Evolutionary conservation across 352 stramenopile genomes (phyloP).

Genomic region (Globisporangium nodosum): DNA sequence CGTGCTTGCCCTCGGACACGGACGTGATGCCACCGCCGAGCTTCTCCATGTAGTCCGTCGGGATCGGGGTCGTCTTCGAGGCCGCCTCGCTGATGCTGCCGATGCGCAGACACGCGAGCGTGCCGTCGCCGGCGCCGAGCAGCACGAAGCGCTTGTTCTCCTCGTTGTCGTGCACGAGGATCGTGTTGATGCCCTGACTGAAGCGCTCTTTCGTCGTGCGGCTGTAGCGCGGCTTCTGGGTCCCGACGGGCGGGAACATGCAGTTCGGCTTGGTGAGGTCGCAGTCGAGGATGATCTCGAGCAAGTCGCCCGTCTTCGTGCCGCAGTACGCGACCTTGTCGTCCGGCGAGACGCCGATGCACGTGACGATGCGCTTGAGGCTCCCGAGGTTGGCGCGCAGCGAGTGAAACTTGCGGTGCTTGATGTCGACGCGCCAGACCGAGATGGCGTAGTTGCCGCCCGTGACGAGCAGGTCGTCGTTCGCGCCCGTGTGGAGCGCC

Average conservation of each 20-base stretch:
- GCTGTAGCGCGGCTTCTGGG: constrained; percentile 84
- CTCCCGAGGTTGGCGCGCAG: constrained; percentile 93
- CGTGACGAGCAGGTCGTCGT: constrained; percentile 93
- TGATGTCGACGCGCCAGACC: constrained; percentile 85
- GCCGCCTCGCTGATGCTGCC: constrained; percentile 40
- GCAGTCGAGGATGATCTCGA: constrained; percentile 93
- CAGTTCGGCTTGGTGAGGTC: constrained; percentile 90
- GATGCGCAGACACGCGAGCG: constrained; percentile 83
- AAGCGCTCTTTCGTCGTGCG: constrained; percentile 91
- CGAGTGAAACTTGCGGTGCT: constrained; percentile 90
- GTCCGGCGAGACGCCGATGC: constrained; percentile 89
- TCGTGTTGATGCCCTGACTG: constrained; percentile 85
- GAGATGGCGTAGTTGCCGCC: constrained; percentile 92
- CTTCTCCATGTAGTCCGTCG: constrained; percentile 63
- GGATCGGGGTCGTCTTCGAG: constrained; percentile 71
- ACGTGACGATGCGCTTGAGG: constrained; percentile 91
- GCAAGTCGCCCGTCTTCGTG: constrained; percentile 94
- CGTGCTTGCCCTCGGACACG: constrained; percentile 77
- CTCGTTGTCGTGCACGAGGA: constrained; percentile 88
- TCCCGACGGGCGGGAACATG: constrained; percentile 67
- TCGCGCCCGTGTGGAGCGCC: constrained; percentile 76
- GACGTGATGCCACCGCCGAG: constrained; percentile 91
- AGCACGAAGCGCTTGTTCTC: constrained; percentile 85
- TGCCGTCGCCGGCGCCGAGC: constrained; percentile 90
- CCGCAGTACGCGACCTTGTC: constrained; percentile 92